Base-by-base conservation (phyloP, 78 protist genomes). In the Chrysochromulina tobinii region DNA sequence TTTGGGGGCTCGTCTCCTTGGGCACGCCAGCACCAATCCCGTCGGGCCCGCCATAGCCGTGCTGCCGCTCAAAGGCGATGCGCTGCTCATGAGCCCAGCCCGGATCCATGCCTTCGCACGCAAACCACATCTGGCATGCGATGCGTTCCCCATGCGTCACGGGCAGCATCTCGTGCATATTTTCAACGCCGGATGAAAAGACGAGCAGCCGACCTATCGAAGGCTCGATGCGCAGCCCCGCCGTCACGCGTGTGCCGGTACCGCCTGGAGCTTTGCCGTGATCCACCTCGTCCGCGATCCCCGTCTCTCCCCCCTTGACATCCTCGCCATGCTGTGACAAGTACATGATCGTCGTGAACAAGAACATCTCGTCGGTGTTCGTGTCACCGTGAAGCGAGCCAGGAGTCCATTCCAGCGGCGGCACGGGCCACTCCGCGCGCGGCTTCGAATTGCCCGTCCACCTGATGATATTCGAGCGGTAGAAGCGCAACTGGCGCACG, bases 321-420 rank as follows among this genome's bases (percentile, higher is more conserved):
- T 72, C 81, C 12, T 14, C 81, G 53, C 53, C 81, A 14, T 72
- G 17, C 6, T 23, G 15, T 7, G 81, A 27, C 53, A 72, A 14
- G 53, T 72, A 72, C 54, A 72, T 2, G 81, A 72, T 72, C n/a
- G 57, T 9, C 53, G 81, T 72, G 81, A 14, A 72, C 54, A 72
- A 4, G 53, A 72, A 72, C 81, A 72, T 72, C 81, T 72, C 81
- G 81, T 72, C 81, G 5, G 81, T 72, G 15, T 72, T 72, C 81
- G 53, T 25, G 53, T 72, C 81, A 5, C 81, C 81, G 15, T 72
- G 81, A 38, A 72, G 53, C 9, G 81, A 23, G 15, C 53, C 11
- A 9, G 38, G 6, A 4, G 17, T 5, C 81, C 81, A 72, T 0
- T 3, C 21, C 17, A 11, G 57, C 8, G 81, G 53, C 38, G 53